Evolutionary conservation across 2,329 filamentous ascomycete species (phyloP).

Genomic region (Aspergillus amoenus): DNA sequence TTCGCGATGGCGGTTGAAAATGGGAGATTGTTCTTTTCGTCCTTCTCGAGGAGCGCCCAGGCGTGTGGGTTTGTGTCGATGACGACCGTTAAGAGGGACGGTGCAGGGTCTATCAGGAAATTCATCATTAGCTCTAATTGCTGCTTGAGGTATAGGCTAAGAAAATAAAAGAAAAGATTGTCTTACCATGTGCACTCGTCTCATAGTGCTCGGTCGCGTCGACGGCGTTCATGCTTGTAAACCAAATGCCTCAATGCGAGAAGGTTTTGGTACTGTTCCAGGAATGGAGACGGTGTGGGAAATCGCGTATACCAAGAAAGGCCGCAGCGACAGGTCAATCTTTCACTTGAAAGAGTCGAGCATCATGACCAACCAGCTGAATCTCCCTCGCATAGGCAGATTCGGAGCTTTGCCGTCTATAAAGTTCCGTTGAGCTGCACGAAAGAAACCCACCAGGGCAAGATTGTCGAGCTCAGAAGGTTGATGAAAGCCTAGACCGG

Average conservation of each 20-base stretch:
- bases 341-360: conserved; percentile 3
- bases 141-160: background rate
- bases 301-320: background rate
- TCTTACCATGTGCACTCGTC: conserved; percentile 45
- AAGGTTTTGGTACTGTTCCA: background rate
- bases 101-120: conserved; percentile 53
- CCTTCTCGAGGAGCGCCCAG: conserved; percentile 72
- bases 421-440: background rate
- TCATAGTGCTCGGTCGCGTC: conserved; percentile 61
- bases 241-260: background rate
- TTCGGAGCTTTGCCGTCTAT: background rate
- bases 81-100: conserved; percentile 85
- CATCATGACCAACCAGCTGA: conserved; percentile 1
- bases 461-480: background rate
- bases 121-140: background rate
- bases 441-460: background rate
- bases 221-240: conserved; percentile 60
- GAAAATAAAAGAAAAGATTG: background rate
- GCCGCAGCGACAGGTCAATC: background rate
- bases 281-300: background rate
- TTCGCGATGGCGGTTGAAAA: conserved; percentile 83
- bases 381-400: conserved; percentile 4
- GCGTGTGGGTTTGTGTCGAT: conserved; percentile 96
- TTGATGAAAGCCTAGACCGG: background rate
- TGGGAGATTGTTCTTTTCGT: conserved; percentile 59